Conservation (phyloP, 2,329 filamentous ascomycete genomes). For the Raffaelea albimanens region DNA sequence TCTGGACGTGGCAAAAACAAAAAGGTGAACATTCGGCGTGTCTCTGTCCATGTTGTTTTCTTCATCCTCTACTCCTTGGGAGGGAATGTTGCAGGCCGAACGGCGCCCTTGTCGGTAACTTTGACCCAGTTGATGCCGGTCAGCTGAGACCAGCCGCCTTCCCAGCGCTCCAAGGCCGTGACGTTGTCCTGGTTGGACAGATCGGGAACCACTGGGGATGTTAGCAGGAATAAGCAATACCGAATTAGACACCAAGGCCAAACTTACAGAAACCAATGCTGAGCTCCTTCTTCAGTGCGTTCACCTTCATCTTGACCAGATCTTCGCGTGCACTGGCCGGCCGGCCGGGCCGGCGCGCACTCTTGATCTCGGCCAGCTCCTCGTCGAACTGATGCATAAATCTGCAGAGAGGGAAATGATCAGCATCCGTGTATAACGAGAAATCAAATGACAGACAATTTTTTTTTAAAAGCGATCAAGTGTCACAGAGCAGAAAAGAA, state of each 20-base stretch:
- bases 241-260: not conserved
- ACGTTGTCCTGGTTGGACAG: constrained; percentile 58
- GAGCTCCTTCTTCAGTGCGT: constrained; percentile 67
- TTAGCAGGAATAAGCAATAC: constrained; percentile 3
- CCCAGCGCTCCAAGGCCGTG: constrained; percentile 61
- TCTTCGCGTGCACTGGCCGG: constrained; percentile 72
- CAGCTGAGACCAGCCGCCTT: constrained; percentile 74
- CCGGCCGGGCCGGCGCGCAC: constrained; percentile 65
- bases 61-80: constrained; percentile 30
- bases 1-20: no score
- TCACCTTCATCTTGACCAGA: constrained; percentile 61
- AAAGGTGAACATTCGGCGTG: no score
- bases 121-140: constrained; percentile 69
- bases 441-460: not conserved
- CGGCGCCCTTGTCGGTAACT: constrained; percentile 54
- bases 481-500: not conserved
- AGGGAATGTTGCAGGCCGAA: constrained; percentile 68
- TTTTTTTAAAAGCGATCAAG: no score
- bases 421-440: not conserved
- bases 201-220: constrained; percentile 57
- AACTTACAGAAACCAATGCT: constrained; percentile 67
- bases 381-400: constrained; percentile 62
- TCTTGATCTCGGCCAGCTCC: constrained; percentile 56
- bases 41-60: no score
- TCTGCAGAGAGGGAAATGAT: constrained; percentile 26